Base-by-base conservation (phyloP, 1,284 basidiomycete species). In the Apiotrichum mycotoxinovorans region DNA sequence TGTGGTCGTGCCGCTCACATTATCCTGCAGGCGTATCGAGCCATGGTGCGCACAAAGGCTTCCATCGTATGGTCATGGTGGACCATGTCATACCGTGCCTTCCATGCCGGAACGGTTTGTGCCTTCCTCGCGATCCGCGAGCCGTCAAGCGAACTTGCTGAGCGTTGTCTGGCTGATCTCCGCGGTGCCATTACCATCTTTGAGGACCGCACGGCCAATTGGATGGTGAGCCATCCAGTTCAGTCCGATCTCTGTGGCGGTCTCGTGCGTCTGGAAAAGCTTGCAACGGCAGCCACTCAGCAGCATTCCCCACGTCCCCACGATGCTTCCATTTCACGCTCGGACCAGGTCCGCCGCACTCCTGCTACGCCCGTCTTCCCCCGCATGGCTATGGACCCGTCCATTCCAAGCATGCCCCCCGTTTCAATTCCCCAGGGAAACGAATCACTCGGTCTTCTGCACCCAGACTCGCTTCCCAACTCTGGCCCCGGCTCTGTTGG, bases 21-120 rank as follows among this genome's bases (percentile, higher is more conserved):
- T 37, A 66, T 76, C 23, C 63, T 78, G 22, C 40, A 52, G 25
- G 74, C 74, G 11, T 76, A 73, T 61, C 59, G 54, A 12, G 64
- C 71, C 1, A 75, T 72, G 64, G 64, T 65, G 1, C 55, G 56
- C 11, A 71, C 70, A 12, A 72, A 71, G 41, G 60, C 66, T 23
- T 67, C 66, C 15, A 68, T 76, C 18, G 67, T 67, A n/a, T 78
- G 74, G 74, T 66, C 67, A n/a, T 75, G 75, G 70, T 77, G 71
- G 72, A 71, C 73, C 11, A 70, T 73, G 68, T 66, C 67, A 26
- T 69, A 71, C 54, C 64, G 74, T 27, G 73, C 75, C 0, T 77
- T 77, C 66, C 75, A 77, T 57, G 74, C 75, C 9, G 73, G 71
- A 22, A 72, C 75, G 0, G 76, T 78, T 1, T 73, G 72, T 46